Evolutionary conservation across 192 early-diverging fungal genomes (phyloP), one percentile per base, ranked within the genome.

Genomic region (Podila verticillata): DNA sequence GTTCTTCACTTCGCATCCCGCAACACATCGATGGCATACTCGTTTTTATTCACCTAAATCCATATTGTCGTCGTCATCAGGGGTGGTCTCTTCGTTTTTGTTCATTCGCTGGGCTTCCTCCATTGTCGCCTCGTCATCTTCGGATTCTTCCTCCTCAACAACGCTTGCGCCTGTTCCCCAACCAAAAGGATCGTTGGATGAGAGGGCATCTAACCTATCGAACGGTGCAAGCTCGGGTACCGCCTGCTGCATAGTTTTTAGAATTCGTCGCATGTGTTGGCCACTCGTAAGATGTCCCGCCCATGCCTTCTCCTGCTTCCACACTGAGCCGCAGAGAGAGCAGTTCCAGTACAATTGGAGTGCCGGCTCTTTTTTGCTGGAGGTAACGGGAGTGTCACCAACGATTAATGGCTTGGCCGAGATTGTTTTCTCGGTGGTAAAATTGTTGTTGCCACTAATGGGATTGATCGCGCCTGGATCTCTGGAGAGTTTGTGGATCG

Each of bases 101-200:
- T 19, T 8, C 24, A 12, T 51, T 30, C 2, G 22, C 30, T 44
- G 19, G 15, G 56, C n/a, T 1, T 56, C 65, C 29, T 66, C 72
- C 6, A 31, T 49, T 7, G 31, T 61, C 24, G 54, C 44, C 30
- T 64, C 73, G 10, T 75, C 73, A 1, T 68, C 54, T 12, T 75
- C 73, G 3, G 63, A 66, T 4, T 75, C 73, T n/a, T 75, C 74
- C 13, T 68, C 66, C 22, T 75, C 73, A 2, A 57, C 66, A 19
- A 60, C 51, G 17, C 74, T 62, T 39, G 17, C 31, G 5, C 44
- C 54, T 10, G 74, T 75, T 7, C 74, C 74, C 74, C 74, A 75
- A 7, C 74, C 74, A 36, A 75, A 75, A 19, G 62, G 35, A 30
- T 75, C 67, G 24, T 47, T 75, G 1, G 74, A 49, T 15, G 74